Conservation (phyloP, 768 basidiomycete genomes). For the Amylocystis lapponica region DNA sequence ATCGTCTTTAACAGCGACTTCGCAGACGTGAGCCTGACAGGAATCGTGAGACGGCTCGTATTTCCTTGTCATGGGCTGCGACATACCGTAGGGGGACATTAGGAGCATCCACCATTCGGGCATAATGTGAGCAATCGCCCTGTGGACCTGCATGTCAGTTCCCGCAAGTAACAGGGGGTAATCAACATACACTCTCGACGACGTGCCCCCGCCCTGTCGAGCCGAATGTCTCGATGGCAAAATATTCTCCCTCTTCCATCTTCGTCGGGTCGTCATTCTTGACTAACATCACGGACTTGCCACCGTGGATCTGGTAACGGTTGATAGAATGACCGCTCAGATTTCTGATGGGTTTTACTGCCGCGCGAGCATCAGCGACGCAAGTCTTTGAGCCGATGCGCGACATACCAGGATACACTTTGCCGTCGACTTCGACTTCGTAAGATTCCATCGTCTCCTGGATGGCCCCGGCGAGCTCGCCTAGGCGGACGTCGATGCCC, state of each 20-base stretch:
- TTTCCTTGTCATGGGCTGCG: background rate
- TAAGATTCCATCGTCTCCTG: constrained; percentile 99
- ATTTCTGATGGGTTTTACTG: constrained; percentile 92
- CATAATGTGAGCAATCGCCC: constrained; percentile 96
- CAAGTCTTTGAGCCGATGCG: background rate
- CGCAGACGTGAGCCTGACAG: constrained; percentile 67
- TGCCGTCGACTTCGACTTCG: constrained; percentile 89
- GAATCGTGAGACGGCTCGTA: background rate
- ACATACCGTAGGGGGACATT: constrained; percentile 69
- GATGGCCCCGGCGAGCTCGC: constrained; percentile 85
- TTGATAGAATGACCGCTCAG: constrained; percentile 93
- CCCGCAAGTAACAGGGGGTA: background rate
- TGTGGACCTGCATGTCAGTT: constrained; percentile 21
- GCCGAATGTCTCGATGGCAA: constrained; percentile 98
- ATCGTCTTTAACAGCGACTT: constrained; percentile 84
- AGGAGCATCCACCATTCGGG: constrained; percentile 62
- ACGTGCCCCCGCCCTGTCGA: constrained; percentile 91
- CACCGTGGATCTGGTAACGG: constrained; percentile 88
- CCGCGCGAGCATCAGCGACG: background rate
- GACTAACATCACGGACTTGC: constrained; percentile 87
- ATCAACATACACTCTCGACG: constrained; percentile 62
- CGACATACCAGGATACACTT: constrained; percentile 66
- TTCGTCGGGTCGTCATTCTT: constrained; percentile 87
- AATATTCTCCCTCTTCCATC: constrained; percentile 99
- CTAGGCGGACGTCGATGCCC: constrained; percentile 91